Base-by-base conservation (phyloP, 176 grass and related monocot species). In the Rhynchospora breviuscula region DNA sequence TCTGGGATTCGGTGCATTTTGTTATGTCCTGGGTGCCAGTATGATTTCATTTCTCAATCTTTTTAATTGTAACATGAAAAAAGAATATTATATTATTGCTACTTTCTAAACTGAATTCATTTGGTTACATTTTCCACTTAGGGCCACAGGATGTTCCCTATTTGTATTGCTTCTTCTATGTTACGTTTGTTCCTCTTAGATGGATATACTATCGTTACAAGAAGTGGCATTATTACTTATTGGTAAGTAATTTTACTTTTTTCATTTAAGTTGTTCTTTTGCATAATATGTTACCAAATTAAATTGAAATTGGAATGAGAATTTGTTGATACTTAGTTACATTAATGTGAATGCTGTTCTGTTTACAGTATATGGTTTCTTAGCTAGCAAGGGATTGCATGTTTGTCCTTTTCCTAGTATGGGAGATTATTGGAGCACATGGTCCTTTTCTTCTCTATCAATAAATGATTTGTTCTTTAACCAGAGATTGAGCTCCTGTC, bases 171-270 rank as follows among this genome's bases (percentile, higher is more conserved):
- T 77, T 91, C n/a, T 99, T 99, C 86, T 95, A 93, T 90, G 69
- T 99, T 81, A 89, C 89, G 52, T 99, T 99, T 6, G 93, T 99
- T 63, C 96, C 93, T 40, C 96, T 98, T 4, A 87, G 93, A 51
- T 98, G 96, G 96, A 95, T 98, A 46, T 98, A 98, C 85, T 98
- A 98, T 47, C 89, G 89, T 59, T 98, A 95, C 80, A 98, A 98
- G 93, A 98, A 95, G 81, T 98, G 93, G 96, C 96, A 98, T 78
- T 98, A 98, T 78, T 98, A 98, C 86, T 89, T 98, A 60, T 83
- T 95, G 91, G 93, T 95, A 67, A 92, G 88, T 72, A 15, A 46
- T 73, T 29, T 67, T 63, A 13, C 26, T 29, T 85, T 6, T 75
- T 40, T 40, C 23, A 8, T 53, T 29, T 54, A 8, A 76, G 14